These are phyloP conservation scores for Nepenthes mirabilis DNA, from an alignment of 148 eudicot genomes.

Conservation along the genomic window DNA sequence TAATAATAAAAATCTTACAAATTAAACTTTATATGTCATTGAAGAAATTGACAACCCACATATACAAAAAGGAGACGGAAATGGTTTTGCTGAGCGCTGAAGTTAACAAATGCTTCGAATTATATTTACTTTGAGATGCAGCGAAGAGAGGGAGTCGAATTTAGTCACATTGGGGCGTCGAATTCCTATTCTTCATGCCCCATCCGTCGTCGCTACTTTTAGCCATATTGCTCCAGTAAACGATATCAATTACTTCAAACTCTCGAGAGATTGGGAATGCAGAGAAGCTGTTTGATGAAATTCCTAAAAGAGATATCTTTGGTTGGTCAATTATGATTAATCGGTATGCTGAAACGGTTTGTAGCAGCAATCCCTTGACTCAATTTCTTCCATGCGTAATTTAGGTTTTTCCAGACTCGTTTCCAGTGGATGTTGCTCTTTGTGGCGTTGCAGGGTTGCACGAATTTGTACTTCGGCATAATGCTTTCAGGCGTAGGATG, in stretches of 20 bases:
- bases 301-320: conserved; percentile 13
- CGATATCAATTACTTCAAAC: conserved; percentile 1
- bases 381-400: conserved; percentile 6
- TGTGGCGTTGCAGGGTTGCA: conserved; percentile 9
- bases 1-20: too few relatives aligned
- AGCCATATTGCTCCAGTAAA: neutral
- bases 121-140: too few relatives aligned
- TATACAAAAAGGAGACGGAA: too few relatives aligned
- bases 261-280: conserved; percentile 6
- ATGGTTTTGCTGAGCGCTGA: too few relatives aligned
- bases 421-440: conserved; percentile 13
- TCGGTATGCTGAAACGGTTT: conserved; percentile 17
- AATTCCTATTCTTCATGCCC: conserved; percentile 2
- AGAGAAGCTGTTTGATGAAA: conserved; percentile 10
- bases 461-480: conserved; percentile 3
- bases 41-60: too few relatives aligned
- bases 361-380: conserved; percentile 2
- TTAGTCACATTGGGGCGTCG: neutral
- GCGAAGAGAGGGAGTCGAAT: too few relatives aligned
- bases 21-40: too few relatives aligned
- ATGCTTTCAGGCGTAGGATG: conserved; percentile 13
- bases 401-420: conserved; percentile 13
- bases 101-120: too few relatives aligned
- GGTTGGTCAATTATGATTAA: conserved; percentile 20
- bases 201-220: too few relatives aligned